Conservation (phyloP, 345 rosid species). For the Acer saccharum region DNA sequence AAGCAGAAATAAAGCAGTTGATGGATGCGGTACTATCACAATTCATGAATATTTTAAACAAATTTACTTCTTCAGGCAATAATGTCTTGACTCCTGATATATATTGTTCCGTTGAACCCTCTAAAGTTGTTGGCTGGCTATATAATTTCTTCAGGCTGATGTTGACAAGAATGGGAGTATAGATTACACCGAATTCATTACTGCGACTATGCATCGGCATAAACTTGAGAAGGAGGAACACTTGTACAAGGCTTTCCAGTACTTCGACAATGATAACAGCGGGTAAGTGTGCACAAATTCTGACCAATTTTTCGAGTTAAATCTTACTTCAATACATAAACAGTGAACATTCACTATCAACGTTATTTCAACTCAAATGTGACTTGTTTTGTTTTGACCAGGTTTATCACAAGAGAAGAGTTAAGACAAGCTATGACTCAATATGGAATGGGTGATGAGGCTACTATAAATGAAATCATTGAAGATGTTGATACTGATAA, state of each 20-base stretch:
- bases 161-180: constrained; percentile 82
- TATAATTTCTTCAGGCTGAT: constrained; percentile 66
- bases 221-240: constrained; percentile 84
- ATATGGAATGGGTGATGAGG: constrained; percentile 81
- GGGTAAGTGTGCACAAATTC: constrained; percentile 53
- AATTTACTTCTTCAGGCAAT: constrained; percentile 3
- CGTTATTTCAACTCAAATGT: background rate
- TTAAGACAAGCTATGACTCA: constrained; percentile 66
- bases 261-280: constrained; percentile 76
- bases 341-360: background rate
- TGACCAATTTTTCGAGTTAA: too few species aligned
- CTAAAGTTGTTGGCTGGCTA: constrained; percentile 3
- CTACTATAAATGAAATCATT: constrained; percentile 70
- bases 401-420: constrained; percentile 90
- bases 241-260: constrained; percentile 64
- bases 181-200: constrained; percentile 85
- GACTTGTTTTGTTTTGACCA: constrained; percentile 14
- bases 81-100: too few species aligned
- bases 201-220: constrained; percentile 87
- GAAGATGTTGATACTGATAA: constrained; percentile 83
- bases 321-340: too few species aligned
- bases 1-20: constrained; percentile 75
- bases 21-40: constrained; percentile 77
- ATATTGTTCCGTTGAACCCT: background rate
- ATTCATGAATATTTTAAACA: background rate